These are phyloP conservation scores for Blastomyces emzantsi DNA, from an alignment of 2,329 filamentous ascomycete genomes.

Conservation along the genomic window DNA sequence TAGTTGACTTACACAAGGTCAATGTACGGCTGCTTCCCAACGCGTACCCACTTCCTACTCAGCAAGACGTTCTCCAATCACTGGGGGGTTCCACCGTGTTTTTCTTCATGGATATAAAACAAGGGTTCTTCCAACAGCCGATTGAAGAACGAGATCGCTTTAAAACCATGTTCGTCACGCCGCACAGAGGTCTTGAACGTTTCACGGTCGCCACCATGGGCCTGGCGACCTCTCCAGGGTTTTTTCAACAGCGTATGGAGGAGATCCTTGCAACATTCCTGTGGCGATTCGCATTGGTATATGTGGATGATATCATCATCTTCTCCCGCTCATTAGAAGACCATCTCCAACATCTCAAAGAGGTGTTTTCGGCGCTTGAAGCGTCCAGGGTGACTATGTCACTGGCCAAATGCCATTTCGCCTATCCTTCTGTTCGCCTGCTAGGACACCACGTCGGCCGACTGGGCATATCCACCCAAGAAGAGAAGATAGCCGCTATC, in stretches of 20 bases:
- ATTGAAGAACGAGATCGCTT: not conserved
- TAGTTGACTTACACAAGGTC: conserved; percentile 4
- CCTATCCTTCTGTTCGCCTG: not conserved
- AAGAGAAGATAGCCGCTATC: not conserved
- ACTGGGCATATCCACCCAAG: not conserved
- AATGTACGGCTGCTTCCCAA: not conserved
- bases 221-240: not conserved
- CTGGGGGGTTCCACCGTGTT: not conserved
- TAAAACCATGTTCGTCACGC: not conserved
- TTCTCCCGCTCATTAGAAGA: not conserved
- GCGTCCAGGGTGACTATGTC: not conserved
- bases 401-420: not conserved
- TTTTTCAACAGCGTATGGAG: not conserved
- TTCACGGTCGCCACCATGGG: not conserved
- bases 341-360: not conserved
- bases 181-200: not conserved
- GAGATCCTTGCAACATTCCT: not conserved
- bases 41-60: not conserved
- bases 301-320: not conserved
- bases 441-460: not conserved
- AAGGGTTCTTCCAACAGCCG: conserved; percentile 4
- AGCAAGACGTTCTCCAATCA: not conserved
- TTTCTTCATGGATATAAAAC: not conserved
- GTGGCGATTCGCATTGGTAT: not conserved
- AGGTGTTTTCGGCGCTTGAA: not conserved